Evolutionary conservation across 176 grass and related monocot genomes (phyloP).

Genomic region (Triticum turgidum): DNA sequence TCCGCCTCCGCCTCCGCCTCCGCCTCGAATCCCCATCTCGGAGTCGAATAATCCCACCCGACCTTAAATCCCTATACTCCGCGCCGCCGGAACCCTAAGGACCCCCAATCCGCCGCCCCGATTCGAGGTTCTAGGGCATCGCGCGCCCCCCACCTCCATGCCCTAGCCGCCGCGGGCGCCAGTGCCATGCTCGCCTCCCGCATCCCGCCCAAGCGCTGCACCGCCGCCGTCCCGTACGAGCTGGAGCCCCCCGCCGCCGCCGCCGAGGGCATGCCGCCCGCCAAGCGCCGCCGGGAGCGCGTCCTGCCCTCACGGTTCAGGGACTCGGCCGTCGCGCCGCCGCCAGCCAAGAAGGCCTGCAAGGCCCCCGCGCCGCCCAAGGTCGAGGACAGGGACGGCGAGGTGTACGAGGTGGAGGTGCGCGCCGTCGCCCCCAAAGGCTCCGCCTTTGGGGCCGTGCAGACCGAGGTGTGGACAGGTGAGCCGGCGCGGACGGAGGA

Average conservation of each 20-base stretch:
- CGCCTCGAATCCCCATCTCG: neutral
- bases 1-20: too few relatives aligned
- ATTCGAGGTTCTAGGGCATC: slow-evolving; percentile 14
- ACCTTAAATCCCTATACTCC: slow-evolving; percentile 21
- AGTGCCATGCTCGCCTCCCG: slow-evolving; percentile 47
- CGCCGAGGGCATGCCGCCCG: slow-evolving; percentile 17
- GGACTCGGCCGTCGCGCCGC: slow-evolving; percentile 22
- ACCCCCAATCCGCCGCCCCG: slow-evolving; percentile 5
- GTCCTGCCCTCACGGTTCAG: slow-evolving; percentile 55
- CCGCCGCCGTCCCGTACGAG: slow-evolving; percentile 29
- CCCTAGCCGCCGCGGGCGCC: slow-evolving; percentile 30
- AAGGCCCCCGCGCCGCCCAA: neutral
- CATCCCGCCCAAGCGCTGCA: slow-evolving; percentile 69
- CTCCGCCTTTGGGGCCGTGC: slow-evolving; percentile 25
- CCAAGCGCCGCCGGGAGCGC: slow-evolving; percentile 57
- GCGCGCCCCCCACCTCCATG: neutral
- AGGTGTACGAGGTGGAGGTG: slow-evolving; percentile 36
- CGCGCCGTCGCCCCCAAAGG: slow-evolving; percentile 21
- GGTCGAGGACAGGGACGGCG: slow-evolving; percentile 14
- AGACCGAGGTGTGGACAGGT: slow-evolving; percentile 23
- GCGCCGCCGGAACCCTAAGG: slow-evolving; percentile 35
- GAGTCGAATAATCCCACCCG: neutral
- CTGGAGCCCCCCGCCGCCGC: neutral
- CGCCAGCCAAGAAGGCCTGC: slow-evolving; percentile 25
- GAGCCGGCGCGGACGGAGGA: neutral